A percentile compares a stretch with the other conserved stretches of the same genome.
Conservation (phyloP, 2,329 filamentous ascomycete species). For the Fragosphaeria purpurea region DNA sequence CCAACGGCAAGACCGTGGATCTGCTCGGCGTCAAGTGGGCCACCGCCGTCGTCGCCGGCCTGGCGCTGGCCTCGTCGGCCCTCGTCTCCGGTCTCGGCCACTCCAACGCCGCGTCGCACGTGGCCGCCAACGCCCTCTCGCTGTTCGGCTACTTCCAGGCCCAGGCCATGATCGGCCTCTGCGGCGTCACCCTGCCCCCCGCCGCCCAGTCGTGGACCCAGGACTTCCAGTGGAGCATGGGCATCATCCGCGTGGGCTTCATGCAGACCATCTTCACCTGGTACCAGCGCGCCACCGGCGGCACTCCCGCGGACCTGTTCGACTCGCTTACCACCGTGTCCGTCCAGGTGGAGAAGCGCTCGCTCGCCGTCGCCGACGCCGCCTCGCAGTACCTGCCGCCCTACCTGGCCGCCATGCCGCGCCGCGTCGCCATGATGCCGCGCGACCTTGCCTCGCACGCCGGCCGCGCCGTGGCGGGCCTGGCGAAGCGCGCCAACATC, state of each 20-base stretch:
- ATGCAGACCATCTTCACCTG: conserved; percentile 73
- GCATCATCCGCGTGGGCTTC: conserved; percentile 70
- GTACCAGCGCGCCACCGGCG: conserved; percentile 81
- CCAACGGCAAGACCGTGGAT: conserved; percentile 76
- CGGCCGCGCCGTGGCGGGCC: conserved; percentile 10
- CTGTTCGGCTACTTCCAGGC: conserved; percentile 82
- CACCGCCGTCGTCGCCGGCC: conserved; percentile 65
- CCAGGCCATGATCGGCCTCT: conserved; percentile 74
- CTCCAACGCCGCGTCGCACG: conserved; percentile 77
- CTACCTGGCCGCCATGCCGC: conserved; percentile 26
- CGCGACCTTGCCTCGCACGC: conserved; percentile 19
- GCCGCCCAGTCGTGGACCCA: conserved; percentile 81
- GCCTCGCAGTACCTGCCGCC: conserved; percentile 26
- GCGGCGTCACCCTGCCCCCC: conserved; percentile 62
- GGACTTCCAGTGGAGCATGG: conserved; percentile 90
- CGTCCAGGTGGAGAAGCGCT: conserved; percentile 58
- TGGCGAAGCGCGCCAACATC: conserved; percentile 47
- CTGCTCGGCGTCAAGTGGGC: conserved; percentile 72
- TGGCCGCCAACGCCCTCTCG: conserved; percentile 73
- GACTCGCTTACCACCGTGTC: conserved; percentile 60
- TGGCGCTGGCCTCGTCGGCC: conserved; percentile 65
- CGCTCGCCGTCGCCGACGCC: conserved; percentile 21
- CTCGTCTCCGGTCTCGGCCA: conserved; percentile 75
- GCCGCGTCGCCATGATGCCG: conserved; percentile 30
- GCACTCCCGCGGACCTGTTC: conserved; percentile 63